Evolutionary conservation across 2,329 filamentous ascomycete genomes (phyloP).

Genomic region (Elsinoe perseae): DNA sequence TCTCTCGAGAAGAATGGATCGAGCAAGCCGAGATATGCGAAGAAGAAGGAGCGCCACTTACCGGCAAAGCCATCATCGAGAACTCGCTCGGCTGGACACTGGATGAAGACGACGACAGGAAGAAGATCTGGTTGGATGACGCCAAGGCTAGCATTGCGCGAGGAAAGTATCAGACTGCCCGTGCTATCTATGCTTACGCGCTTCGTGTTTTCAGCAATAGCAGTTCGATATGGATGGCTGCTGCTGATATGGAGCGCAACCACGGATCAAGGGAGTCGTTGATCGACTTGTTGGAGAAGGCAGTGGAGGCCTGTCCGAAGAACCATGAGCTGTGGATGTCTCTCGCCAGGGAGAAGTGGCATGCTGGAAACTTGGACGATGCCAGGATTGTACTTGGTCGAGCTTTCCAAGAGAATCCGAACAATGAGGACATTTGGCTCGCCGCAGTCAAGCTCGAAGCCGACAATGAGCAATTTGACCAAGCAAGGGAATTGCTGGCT

Average conservation of each 20-base stretch:
- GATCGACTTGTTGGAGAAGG: constrained; percentile 81
- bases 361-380: constrained; percentile 77
- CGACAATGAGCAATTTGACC: constrained; percentile 72
- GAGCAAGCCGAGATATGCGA: constrained; percentile 90
- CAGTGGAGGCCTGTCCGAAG: constrained; percentile 85
- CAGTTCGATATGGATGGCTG: constrained; percentile 81
- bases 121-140: constrained; percentile 93
- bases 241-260: constrained; percentile 82
- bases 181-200: constrained; percentile 88
- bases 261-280: constrained; percentile 78
- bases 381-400: constrained; percentile 76
- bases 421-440: constrained; percentile 97
- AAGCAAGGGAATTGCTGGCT: constrained; percentile 72
- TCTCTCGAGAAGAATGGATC: constrained; percentile 96
- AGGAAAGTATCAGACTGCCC: constrained; percentile 79
- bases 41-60: constrained; percentile 77
- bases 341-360: constrained; percentile 90
- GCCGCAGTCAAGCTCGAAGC: constrained; percentile 94
- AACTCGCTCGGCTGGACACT: constrained; percentile 89
- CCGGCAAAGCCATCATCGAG: constrained; percentile 80
- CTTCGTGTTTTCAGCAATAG: constrained; percentile 83
- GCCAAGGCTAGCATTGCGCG: constrained; percentile 72
- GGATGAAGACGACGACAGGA: constrained; percentile 93
- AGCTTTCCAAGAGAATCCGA: constrained; percentile 90
- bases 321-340: constrained; percentile 93